Percentiles rank a stretch among this genome's conserved stretches.
phyloP scores from a whole-genome alignment of 2,329 filamentous ascomycete genomes.

The Byssothecium circinans region DNA sequence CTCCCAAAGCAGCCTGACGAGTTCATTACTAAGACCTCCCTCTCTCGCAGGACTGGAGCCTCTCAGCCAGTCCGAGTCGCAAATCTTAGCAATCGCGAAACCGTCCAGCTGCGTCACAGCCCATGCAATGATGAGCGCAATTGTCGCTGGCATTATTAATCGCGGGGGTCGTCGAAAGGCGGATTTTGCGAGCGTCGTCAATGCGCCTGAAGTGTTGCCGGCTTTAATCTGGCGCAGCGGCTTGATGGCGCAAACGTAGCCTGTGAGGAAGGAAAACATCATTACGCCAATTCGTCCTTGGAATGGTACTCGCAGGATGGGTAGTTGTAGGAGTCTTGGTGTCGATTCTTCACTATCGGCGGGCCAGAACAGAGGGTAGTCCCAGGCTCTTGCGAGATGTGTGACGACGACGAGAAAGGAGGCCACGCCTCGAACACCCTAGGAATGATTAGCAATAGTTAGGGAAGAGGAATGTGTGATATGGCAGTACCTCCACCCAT shows the following conservation, averaged over 20 bases:
- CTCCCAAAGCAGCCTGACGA: conserved; percentile 49
- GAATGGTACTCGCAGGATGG: conserved; percentile 58
- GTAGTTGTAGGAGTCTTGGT: conserved; percentile 53
- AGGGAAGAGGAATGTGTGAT: not conserved
- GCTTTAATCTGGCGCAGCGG: conserved; percentile 55
- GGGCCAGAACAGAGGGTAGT: conserved; percentile 55
- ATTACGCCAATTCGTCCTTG: conserved; percentile 59
- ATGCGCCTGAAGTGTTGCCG: conserved; percentile 48
- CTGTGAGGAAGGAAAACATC: conserved; percentile 59
- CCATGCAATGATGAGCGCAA: conserved; percentile 56
- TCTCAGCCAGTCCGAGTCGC: conserved; percentile 56
- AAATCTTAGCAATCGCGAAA: conserved; percentile 51
- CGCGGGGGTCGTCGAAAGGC: conserved; percentile 58
- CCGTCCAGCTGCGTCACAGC: conserved; percentile 52
- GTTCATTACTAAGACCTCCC: conserved; percentile 49
- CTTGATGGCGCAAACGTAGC: conserved; percentile 60
- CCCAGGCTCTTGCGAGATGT: conserved; percentile 55
- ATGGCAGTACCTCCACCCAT: conserved; percentile 44
- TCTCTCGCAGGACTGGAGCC: conserved; percentile 51
- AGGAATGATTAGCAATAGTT: not conserved
- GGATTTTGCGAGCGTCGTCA: conserved; percentile 55
- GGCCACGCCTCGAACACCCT: conserved; percentile 57
- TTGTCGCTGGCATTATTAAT: conserved; percentile 55
- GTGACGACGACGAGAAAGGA: conserved; percentile 58
- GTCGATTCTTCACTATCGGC: conserved; percentile 46